A percentile compares a stretch with the other conserved stretches of the same genome.
Conservation (phyloP, 108 stramenopile species). For the Bacterosira constricta region DNA sequence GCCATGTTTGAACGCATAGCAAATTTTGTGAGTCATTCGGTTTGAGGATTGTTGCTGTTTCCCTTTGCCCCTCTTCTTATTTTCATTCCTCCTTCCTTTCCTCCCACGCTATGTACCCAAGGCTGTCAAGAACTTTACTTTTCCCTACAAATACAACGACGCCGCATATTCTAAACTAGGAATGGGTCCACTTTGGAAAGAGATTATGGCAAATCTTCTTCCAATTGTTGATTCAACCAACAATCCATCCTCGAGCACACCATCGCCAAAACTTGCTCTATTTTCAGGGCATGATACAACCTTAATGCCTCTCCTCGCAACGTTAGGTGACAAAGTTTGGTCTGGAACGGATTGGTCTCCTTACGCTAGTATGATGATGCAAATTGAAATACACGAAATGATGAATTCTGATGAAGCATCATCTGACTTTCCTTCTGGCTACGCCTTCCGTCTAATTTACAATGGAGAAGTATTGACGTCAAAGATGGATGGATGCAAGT, state of each 20-base stretch:
- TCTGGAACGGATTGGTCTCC: constrained; percentile 73
- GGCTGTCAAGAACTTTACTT: constrained; percentile 37
- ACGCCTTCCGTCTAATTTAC: constrained; percentile 79
- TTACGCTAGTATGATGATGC: constrained; percentile 82
- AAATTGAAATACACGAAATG: constrained; percentile 68
- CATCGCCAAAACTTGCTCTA: constrained; percentile 56
- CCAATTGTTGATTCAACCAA: constrained; percentile 36
- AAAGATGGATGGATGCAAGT: constrained; percentile 56
- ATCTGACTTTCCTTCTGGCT: constrained; percentile 40
- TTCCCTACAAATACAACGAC: constrained; percentile 48
- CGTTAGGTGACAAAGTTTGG: constrained; percentile 69
- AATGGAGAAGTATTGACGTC: constrained; percentile 74
- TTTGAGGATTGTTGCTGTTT: not conserved
- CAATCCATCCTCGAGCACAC: constrained; percentile 4
- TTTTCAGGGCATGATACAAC: constrained; percentile 90
- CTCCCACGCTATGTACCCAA: too few relatives aligned
- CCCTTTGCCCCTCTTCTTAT: not conserved
- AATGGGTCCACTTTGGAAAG: constrained; percentile 33
- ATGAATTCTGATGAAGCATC: constrained; percentile 8
- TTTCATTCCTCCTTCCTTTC: too few relatives aligned
- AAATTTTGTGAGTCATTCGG: constrained; percentile 26
- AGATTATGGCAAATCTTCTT: constrained; percentile 54
- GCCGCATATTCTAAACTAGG: constrained; percentile 71
- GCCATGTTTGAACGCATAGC: constrained; percentile 49
- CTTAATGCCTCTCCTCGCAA: constrained; percentile 80